These are phyloP conservation scores for Oryza meridionalis DNA, from an alignment of 176 grass and related monocot genomes.

Conservation along the genomic window DNA sequence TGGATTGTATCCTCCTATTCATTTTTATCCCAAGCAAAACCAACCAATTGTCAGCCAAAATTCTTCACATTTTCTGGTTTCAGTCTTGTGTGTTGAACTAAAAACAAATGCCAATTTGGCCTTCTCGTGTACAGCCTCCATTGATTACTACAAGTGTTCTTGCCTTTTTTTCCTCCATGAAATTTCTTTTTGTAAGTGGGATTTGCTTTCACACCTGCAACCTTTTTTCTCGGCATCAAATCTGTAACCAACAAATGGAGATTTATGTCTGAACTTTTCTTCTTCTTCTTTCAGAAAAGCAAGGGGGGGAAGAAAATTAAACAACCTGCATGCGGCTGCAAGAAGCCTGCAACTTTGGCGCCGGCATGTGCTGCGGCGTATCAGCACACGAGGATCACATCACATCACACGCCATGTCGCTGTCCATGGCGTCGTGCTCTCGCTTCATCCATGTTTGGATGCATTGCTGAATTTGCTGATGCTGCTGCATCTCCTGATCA, in stretches of 20 bases:
- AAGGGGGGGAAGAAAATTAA: neutral
- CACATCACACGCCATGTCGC: neutral
- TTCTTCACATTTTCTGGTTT: neutral
- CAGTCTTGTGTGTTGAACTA: neutral
- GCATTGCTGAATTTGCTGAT: neutral
- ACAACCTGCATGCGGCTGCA: neutral
- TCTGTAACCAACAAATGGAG: neutral
- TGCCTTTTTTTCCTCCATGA: neutral
- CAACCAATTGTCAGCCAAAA: neutral
- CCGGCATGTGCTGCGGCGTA: slow-evolving; percentile 16
- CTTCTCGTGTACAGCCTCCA: neutral
- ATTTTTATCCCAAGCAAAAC: neutral
- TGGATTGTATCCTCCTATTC: neutral
- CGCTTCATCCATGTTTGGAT: neutral
- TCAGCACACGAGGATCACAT: neutral
- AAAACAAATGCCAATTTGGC: neutral
- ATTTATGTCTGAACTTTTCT: neutral
- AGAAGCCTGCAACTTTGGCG: neutral
- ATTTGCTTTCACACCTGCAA: neutral
- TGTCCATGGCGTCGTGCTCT: slow-evolving; percentile 23
- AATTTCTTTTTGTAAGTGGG: slow-evolving; percentile 2
- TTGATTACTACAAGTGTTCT: neutral
- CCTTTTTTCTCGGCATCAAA: slow-evolving; percentile 12
- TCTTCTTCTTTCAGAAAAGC: neutral
- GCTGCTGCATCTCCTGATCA: neutral